Evolutionary conservation across 768 basidiomycete species (phyloP).

Genomic region (Suillus bovinus): DNA sequence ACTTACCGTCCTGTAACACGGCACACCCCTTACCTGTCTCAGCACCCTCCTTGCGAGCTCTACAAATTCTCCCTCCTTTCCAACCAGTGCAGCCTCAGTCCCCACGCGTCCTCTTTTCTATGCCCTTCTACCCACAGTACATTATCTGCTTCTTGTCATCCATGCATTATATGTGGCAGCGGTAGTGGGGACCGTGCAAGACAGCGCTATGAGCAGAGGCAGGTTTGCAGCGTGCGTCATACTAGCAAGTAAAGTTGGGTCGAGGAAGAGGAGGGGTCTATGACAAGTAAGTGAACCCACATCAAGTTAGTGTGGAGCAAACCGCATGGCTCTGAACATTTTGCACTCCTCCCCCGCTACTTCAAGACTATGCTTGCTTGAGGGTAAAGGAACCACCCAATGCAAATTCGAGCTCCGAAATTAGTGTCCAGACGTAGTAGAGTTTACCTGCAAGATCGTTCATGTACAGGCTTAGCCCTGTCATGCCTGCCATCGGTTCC

Average conservation of each 20-base stretch:
- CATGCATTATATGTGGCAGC: slow-evolving; percentile 85
- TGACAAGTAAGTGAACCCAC: slow-evolving; percentile 1
- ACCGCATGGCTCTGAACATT: slow-evolving; percentile 85
- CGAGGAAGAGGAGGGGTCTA: slow-evolving; percentile 89
- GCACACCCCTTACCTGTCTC: slow-evolving; percentile 35
- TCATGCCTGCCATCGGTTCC: slow-evolving; percentile 59
- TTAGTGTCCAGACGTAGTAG: slow-evolving; percentile 73
- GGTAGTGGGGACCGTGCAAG: slow-evolving; percentile 85
- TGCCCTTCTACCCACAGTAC: slow-evolving; percentile 96
- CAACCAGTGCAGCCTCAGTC: slow-evolving; percentile 59
- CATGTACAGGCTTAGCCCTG: slow-evolving; percentile 76
- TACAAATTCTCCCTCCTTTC: slow-evolving; percentile 52
- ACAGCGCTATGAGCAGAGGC: slow-evolving; percentile 81
- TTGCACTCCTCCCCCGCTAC: slow-evolving; percentile 86
- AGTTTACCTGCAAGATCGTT: slow-evolving; percentile 90
- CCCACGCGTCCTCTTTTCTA: slow-evolving; percentile 73
- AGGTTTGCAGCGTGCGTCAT: slow-evolving; percentile 71
- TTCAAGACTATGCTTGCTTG: slow-evolving; percentile 67
- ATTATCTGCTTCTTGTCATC: slow-evolving; percentile 96
- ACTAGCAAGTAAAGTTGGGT: slow-evolving; percentile 67
- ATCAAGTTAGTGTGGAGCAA: slow-evolving; percentile 21
- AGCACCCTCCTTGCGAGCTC: slow-evolving; percentile 69
- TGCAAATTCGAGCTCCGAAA: slow-evolving; percentile 93
- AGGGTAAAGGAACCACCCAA: slow-evolving; percentile 71
- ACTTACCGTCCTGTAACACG: slow-evolving; percentile 61